phyloP scores from a whole-genome alignment of 768 basidiomycete genomes.

The Astraeus odoratus region DNA sequence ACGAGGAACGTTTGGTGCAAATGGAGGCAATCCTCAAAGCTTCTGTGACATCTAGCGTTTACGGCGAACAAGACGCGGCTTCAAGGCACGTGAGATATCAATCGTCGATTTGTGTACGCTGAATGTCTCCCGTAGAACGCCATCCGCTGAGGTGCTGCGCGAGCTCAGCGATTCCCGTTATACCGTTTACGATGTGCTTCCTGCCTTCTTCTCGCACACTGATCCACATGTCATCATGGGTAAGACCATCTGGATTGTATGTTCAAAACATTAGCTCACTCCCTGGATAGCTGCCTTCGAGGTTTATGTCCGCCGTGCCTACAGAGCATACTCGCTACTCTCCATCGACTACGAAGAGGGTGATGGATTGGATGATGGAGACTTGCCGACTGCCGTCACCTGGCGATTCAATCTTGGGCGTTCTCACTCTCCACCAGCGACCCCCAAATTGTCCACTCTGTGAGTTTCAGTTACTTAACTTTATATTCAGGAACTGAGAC shows the following conservation, averaged over 20 bases:
- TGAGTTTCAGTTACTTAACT: constrained; percentile 9
- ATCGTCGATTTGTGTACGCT: background rate
- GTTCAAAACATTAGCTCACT: background rate
- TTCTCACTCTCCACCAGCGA: constrained; percentile 79
- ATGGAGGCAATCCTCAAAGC: constrained; percentile 92
- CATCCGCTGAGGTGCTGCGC: constrained; percentile 78
- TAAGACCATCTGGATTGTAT: constrained; percentile 28
- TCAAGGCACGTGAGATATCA: constrained; percentile 40
- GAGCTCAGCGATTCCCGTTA: constrained; percentile 96
- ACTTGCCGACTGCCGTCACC: constrained; percentile 70
- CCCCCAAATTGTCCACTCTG: constrained; percentile 52
- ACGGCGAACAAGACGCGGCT: constrained; percentile 72
- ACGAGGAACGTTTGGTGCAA: constrained; percentile 87
- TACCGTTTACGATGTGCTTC: constrained; percentile 95
- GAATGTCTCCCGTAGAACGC: constrained; percentile 45
- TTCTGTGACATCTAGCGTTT: constrained; percentile 80
- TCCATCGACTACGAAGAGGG: constrained; percentile 95
- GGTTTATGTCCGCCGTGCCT: constrained; percentile 92
- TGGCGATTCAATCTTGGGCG: constrained; percentile 97
- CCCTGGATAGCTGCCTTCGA: constrained; percentile 73
- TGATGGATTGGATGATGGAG: constrained; percentile 76
- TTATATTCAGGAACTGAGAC: constrained; percentile 4
- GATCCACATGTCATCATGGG: constrained; percentile 83
- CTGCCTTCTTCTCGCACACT: constrained; percentile 85
- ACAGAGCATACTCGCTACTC: constrained; percentile 86